These are phyloP conservation scores for Fusarium graminum DNA, from an alignment of 2,329 filamentous ascomycete species.

Conservation along the genomic window DNA sequence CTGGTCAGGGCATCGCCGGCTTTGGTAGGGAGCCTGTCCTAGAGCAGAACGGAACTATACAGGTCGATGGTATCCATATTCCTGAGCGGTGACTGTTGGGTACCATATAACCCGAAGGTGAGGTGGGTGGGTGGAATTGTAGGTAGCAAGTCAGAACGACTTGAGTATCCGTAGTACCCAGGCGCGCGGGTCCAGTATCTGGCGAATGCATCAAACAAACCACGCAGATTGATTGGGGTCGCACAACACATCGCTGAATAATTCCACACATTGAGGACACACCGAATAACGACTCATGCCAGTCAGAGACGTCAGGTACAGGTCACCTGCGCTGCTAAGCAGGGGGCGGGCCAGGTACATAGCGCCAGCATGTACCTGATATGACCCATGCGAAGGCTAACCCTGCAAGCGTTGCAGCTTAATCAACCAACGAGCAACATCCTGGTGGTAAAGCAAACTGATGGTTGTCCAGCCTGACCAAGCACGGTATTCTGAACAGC, in stretches of 20 bases:
- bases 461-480: constrained; percentile 24
- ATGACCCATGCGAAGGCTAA: constrained; percentile 44
- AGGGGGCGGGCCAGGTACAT: constrained; percentile 54
- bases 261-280: constrained; percentile 26
- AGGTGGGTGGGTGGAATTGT: constrained; percentile 31
- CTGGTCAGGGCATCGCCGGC: constrained; percentile 30
- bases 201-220: constrained; percentile 19
- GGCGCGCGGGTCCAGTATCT: constrained; percentile 27
- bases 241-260: constrained; percentile 37
- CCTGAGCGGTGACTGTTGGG: constrained; percentile 37
- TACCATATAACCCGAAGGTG: constrained; percentile 2
- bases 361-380: constrained; percentile 49
- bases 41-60: constrained; percentile 27
- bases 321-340: constrained; percentile 54
- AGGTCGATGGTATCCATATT: constrained; percentile 33
- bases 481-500: constrained; percentile 11
- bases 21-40: constrained; percentile 30
- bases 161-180: constrained; percentile 26
- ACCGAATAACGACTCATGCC: constrained; percentile 32
- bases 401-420: constrained; percentile 46
- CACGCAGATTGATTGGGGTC: constrained; percentile 26
- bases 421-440: constrained; percentile 33
- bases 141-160: constrained; percentile 19
- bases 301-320: constrained; percentile 54
- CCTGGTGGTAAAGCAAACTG: constrained; percentile 34